phyloP scores from a whole-genome alignment of 1,284 basidiomycete genomes.

The Fomitopsis schrenkii region DNA sequence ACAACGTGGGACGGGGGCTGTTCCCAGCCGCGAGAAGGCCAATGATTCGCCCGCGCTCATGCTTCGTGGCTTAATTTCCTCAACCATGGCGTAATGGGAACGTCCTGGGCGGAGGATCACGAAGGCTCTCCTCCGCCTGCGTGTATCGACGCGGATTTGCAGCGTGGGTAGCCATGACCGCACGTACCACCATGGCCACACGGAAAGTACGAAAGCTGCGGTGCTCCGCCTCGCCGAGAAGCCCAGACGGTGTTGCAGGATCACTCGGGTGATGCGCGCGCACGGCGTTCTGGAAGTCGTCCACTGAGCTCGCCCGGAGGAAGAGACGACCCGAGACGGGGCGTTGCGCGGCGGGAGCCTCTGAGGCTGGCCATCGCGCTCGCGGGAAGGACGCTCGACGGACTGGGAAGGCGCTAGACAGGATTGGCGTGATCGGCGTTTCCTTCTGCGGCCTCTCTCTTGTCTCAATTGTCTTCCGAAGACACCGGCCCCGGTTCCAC shows the following conservation, averaged over 20 bases:
- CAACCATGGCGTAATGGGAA: background rate
- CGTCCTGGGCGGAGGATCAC: slow-evolving; percentile 1
- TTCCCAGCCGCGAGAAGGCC: background rate
- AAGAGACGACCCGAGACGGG: background rate
- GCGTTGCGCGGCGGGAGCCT: background rate
- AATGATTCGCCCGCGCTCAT: slow-evolving; percentile 1
- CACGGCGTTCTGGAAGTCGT: background rate
- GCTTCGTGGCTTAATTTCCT: slow-evolving; percentile 1
- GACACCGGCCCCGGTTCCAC: slow-evolving; percentile 4
- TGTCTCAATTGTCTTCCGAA: background rate
- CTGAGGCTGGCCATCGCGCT: background rate
- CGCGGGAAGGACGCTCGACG: slow-evolving; percentile 6
- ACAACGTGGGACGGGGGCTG: background rate
- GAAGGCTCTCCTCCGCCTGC: background rate
- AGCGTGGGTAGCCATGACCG: background rate
- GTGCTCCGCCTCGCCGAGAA: background rate
- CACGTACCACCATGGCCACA: background rate
- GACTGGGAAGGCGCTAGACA: background rate
- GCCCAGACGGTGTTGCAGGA: background rate
- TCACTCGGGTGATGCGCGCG: background rate
- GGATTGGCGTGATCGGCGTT: slow-evolving; percentile 12
- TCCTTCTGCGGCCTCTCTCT: background rate
- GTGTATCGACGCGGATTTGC: slow-evolving; percentile 1
- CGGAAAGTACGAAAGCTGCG: background rate
- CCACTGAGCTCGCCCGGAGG: background rate